These are phyloP conservation scores for Spathaspora sp. DNA, from an alignment of 1,139 yeast species.

Conservation along the genomic window DNA sequence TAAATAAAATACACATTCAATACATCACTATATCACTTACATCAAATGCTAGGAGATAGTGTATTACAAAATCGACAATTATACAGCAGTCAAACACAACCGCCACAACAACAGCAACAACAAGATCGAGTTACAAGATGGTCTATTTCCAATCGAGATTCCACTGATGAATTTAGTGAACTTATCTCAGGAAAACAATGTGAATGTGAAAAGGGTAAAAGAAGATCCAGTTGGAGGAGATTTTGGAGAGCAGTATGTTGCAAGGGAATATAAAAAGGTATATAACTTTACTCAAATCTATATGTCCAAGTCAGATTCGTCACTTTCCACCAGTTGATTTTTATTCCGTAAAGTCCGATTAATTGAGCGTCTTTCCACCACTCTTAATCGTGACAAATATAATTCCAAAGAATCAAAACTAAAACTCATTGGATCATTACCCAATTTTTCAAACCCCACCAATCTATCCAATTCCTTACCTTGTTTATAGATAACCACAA, in stretches of 20 bases:
- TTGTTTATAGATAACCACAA: conserved; percentile 58
- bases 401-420: conserved; percentile 46
- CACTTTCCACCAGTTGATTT: conserved; percentile 19
- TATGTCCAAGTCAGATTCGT: conserved; percentile 42
- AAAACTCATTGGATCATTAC: conserved; percentile 32
- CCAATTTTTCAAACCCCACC: conserved; percentile 67
- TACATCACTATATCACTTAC: not conserved
- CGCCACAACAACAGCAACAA: not conserved
- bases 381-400: conserved; percentile 24
- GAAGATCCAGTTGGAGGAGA: conserved; percentile 8
- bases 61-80: conserved; percentile 13
- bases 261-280: conserved; percentile 1
- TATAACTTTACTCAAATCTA: conserved; percentile 10
- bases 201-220: conserved; percentile 5
- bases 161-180: conserved; percentile 10
- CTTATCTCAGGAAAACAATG: conserved; percentile 8
- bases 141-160: conserved; percentile 7
- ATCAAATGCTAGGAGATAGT: conserved; percentile 13
- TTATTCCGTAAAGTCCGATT: conserved; percentile 16
- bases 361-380: conserved; percentile 32
- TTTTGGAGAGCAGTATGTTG: conserved; percentile 10
- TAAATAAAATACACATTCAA: not conserved
- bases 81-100: not conserved
- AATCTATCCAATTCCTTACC: conserved; percentile 61
- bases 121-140: not conserved